Evolutionary conservation across 176 grass and related monocot species (phyloP).

Genomic region (Lolium rigidum): DNA sequence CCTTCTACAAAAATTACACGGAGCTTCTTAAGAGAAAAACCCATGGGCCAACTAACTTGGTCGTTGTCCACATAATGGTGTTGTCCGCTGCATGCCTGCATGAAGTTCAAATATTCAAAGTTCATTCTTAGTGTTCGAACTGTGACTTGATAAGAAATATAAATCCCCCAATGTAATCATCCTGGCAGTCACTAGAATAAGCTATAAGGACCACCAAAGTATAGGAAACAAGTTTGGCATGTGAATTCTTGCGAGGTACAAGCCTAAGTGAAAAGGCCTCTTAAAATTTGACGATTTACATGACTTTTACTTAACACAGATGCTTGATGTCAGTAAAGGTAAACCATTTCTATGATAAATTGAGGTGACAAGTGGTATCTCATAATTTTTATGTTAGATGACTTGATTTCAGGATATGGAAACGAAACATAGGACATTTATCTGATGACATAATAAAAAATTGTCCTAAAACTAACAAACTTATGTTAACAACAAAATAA

Average conservation of each 20-base stretch:
- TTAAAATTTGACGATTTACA: not conserved
- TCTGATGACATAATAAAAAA: not conserved
- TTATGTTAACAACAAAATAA: not conserved
- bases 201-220: not conserved
- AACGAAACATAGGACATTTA: not conserved
- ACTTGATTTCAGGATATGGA: not conserved
- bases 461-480: not conserved
- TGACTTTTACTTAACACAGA: not conserved
- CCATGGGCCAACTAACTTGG: not conserved
- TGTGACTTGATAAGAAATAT: not conserved
- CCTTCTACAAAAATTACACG: not conserved
- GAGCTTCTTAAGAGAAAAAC: slow-evolving; percentile 1
- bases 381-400: too few species aligned
- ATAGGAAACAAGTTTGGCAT: not conserved
- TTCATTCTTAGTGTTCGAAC: not conserved
- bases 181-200: not conserved
- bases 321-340: too few species aligned
- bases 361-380: too few species aligned
- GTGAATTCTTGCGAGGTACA: not conserved
- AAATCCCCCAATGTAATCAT: not conserved
- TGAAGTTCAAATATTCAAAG: not conserved
- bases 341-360: not conserved
- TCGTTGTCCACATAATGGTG: not conserved
- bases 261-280: not conserved
- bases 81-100: not conserved